phyloP scores from a whole-genome alignment of 2,329 filamentous ascomycete genomes.

The Aspergillus caelatus region DNA sequence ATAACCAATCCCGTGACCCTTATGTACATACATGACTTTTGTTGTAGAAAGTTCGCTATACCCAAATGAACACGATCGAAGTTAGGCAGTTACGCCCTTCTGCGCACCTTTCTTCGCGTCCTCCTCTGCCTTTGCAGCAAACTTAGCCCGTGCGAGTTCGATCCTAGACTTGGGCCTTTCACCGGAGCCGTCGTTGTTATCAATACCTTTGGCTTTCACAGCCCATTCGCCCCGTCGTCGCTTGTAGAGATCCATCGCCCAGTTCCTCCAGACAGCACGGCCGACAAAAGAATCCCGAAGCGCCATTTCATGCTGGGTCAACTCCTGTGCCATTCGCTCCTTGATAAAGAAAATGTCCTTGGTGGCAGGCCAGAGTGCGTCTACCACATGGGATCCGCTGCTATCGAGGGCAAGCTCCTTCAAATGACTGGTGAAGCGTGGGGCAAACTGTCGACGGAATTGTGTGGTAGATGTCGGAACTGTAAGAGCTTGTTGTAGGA shows the following conservation, averaged over 20 bases:
- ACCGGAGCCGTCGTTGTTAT: conserved; percentile 27
- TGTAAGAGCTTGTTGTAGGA: conserved; percentile 65
- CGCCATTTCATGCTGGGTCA: conserved; percentile 60
- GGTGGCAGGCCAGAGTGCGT: conserved; percentile 67
- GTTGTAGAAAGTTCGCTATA: background rate
- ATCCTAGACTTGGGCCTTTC: conserved; percentile 53
- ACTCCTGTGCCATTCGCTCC: conserved; percentile 67
- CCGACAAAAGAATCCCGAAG: conserved; percentile 68
- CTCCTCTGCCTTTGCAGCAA: conserved; percentile 47
- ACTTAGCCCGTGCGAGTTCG: conserved; percentile 61
- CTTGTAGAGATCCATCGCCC: conserved; percentile 73
- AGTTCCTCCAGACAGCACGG: conserved; percentile 72
- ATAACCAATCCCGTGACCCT: background rate
- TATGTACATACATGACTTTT: background rate
- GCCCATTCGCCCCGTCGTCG: conserved; percentile 66
- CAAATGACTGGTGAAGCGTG: conserved; percentile 64
- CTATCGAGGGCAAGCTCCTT: conserved; percentile 63
- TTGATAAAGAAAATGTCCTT: conserved; percentile 67
- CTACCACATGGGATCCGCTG: conserved; percentile 68
- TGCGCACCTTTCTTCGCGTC: background rate
- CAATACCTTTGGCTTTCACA: conserved; percentile 58
- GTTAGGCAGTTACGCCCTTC: conserved; percentile 12
- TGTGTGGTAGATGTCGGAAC: conserved; percentile 56
- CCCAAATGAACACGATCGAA: background rate
- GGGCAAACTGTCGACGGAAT: conserved; percentile 65